Evolutionary conservation across 192 early-diverging fungal genomes (phyloP).

Genomic region (Oehlia diaphana): DNA sequence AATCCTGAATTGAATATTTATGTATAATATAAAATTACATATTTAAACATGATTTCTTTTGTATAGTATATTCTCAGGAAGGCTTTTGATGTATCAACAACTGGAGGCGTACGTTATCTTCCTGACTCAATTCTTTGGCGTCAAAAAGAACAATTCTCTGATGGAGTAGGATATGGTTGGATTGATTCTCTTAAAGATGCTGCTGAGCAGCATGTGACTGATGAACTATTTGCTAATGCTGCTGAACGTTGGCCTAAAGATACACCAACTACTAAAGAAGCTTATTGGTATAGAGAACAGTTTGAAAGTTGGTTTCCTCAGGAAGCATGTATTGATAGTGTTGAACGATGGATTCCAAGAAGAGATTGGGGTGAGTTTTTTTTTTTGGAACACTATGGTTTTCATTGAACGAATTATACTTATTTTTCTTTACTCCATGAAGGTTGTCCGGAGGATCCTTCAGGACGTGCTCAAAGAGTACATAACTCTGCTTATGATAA

Average conservation of each 20-base stretch:
- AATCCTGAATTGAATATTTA: not conserved
- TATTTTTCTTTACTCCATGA: not conserved
- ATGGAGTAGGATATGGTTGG: constrained; percentile 98
- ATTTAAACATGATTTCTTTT: not conserved
- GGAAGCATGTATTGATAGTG: constrained; percentile 82
- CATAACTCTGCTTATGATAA: constrained; percentile 73
- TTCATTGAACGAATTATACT: not conserved
- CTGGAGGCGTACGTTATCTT: constrained; percentile 68
- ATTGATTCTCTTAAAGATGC: constrained; percentile 92
- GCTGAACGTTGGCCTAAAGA: constrained; percentile 78
- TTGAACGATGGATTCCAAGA: constrained; percentile 95
- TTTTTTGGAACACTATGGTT: too few species aligned
- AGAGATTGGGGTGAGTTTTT: constrained; percentile 78
- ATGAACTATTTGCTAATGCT: constrained; percentile 72
- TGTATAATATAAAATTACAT: not conserved
- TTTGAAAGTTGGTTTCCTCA: constrained; percentile 96
- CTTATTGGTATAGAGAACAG: constrained; percentile 89
- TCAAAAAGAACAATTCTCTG: constrained; percentile 99
- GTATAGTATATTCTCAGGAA: constrained; percentile 79
- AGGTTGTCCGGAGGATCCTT: constrained; percentile 93
- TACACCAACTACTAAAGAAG: constrained; percentile 95
- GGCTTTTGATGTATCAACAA: constrained; percentile 90
- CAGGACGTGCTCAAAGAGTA: constrained; percentile 93
- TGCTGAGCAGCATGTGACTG: constrained; percentile 68
- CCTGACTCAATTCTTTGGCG: constrained; percentile 92